Conservation (phyloP, 2,329 filamentous ascomycete species). For the Mollisia scopiformis region DNA sequence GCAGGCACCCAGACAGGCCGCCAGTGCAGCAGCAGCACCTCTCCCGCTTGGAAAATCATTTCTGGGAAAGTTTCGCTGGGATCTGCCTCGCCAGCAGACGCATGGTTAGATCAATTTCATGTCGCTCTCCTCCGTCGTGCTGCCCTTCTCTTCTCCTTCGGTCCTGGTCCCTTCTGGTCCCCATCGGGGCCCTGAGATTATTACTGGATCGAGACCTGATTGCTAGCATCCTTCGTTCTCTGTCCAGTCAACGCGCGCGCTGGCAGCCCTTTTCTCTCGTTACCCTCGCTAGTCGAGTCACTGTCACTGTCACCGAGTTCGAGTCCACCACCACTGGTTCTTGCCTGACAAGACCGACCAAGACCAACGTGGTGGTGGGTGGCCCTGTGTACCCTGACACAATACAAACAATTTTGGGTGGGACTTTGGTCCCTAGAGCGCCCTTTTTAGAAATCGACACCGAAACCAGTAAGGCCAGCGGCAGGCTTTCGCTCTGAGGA, state of each 20-base stretch:
- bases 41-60: background rate
- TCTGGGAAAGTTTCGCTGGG: background rate
- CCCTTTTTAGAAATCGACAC: background rate
- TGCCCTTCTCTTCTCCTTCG: background rate
- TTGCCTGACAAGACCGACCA: background rate
- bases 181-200: background rate
- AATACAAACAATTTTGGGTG: background rate
- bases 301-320: background rate
- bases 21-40: background rate
- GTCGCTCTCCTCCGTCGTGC: background rate
- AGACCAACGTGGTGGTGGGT: background rate
- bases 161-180: background rate
- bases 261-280: background rate
- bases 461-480: background rate
- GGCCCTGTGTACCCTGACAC: background rate
- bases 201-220: background rate
- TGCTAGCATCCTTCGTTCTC: background rate
- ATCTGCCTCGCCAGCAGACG: background rate
- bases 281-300: background rate
- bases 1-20: constrained; percentile 21
- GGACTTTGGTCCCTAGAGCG: background rate
- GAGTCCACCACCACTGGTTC: background rate
- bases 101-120: background rate
- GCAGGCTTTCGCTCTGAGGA: background rate
- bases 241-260: background rate